phyloP scores from a whole-genome alignment of 2,329 filamentous ascomycete species.

The Thielaviopsis ethacetica region DNA sequence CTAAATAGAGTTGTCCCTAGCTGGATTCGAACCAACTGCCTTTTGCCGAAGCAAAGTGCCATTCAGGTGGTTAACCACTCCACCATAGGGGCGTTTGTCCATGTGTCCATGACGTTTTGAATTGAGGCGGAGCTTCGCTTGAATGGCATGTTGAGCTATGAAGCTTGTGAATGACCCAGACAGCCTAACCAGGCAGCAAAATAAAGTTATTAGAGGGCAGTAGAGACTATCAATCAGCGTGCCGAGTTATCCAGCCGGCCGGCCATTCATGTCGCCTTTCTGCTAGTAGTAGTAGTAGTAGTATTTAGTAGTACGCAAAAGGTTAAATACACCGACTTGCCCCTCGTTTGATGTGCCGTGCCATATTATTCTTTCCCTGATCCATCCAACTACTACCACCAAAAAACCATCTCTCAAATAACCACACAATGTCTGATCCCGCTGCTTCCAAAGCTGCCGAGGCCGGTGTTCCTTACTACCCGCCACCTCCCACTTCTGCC shows the following conservation, averaged over 20 bases:
- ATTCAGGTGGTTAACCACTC: no score
- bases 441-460: slow-evolving; percentile 5
- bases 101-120: not conserved
- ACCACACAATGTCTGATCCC: slow-evolving; percentile 6
- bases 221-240: not conserved
- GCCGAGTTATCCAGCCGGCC: not conserved
- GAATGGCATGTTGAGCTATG: not conserved
- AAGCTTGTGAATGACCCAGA: not conserved
- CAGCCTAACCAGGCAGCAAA: not conserved
- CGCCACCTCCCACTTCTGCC: slow-evolving; percentile 8
- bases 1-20: no score
- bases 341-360: no score
- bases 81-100: no score
- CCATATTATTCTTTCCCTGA: not conserved
- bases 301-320: not conserved
- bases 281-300: no score
- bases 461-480: slow-evolving; percentile 10
- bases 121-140: not conserved
- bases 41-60: no score
- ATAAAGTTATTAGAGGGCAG: not conserved
- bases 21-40: no score
- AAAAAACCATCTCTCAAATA: not conserved
- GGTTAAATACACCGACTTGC: not conserved
- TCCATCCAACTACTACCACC: not conserved
- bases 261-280: not conserved